Evolutionary conservation across 352 stramenopile genomes (phyloP).

Genomic region (Pythium scleroteichum): DNA sequence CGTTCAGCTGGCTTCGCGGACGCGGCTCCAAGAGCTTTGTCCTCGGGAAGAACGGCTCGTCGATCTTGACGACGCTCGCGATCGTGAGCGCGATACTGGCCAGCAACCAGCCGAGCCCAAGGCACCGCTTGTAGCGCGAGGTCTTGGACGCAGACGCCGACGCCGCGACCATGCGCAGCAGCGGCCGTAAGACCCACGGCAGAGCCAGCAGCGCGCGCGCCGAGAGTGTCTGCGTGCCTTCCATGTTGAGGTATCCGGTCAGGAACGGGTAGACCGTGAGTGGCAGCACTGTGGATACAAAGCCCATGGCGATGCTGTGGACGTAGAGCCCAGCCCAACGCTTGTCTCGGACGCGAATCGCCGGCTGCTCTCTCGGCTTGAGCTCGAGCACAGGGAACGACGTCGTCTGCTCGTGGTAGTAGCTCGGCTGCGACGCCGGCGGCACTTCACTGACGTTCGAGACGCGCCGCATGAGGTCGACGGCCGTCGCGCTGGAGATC

Average conservation of each 20-base stretch:
- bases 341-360: conserved; percentile 28
- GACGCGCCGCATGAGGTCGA: too few species aligned
- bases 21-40: conserved; percentile 27
- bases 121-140: conserved; percentile 25
- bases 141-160: conserved; percentile 26
- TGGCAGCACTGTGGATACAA: conserved; percentile 44
- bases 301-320: conserved; percentile 45
- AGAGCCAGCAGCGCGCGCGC: conserved; percentile 45
- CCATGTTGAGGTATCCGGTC: conserved; percentile 62
- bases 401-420: background rate
- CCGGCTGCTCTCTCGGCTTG: background rate
- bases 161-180: conserved; percentile 39
- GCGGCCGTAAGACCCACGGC: conserved; percentile 49
- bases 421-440: background rate
- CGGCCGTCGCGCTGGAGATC: too few species aligned
- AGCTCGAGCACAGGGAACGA: background rate
- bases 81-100: conserved; percentile 29
- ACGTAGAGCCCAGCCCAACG: conserved; percentile 46
- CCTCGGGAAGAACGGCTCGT: conserved; percentile 41
- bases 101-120: conserved; percentile 49
- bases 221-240: conserved; percentile 54
- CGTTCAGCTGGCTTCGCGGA: conserved; percentile 25
- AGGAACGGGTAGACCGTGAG: conserved; percentile 35
- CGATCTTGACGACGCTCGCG: conserved; percentile 36
- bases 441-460: background rate